Evolutionary conservation across 805 yeast species (phyloP), one percentile per base, ranked within the genome.

Genomic region (Candida easanensis): DNA sequence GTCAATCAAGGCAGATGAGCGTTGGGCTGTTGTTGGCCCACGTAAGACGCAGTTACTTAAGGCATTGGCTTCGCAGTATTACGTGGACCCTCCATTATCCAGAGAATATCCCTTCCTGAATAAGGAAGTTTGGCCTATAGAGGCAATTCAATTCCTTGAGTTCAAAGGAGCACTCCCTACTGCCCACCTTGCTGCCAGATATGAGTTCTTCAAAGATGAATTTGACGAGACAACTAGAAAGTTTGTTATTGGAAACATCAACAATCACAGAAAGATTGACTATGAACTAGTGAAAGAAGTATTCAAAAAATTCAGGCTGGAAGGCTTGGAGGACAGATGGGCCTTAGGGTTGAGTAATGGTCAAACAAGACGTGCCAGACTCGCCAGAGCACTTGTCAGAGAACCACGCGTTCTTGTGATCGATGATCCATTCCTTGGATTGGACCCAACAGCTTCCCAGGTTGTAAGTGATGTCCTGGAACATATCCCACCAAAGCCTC

Each of bases 381-480:
- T 93, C 21, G 98, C 97, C 0, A 74, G 77, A 47, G 80, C 89
- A 0, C 54, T 93, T 33, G 71, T 88, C 42, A 68, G 70, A 35
- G 66, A 75, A 26, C 96, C 97, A 0, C 68, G 70, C 34, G 51
- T 89, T 23, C 64, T 89, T 41, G 60, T 91, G 4, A 72, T 91
- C 16, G 98, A 93, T 61, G 98, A 93, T 56, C 97, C 97, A 9
- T 91, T 89, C 54, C 62, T 93, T 32, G 99, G 98, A 0, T 69
- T 91, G 15, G 99, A 91, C 56, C 93, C 96, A 0, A 58, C 62
- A 1, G 90, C 95, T 11, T 69, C 87, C 0, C 47, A 62, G 1
- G 63, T 74, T 7, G 87, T 91, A 16, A 77, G 88, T 15, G 56
- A 66, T 0, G 76, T 83, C 0, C 64, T 88, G 40, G 48, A 55